Percentiles rank a stretch among this genome's conserved stretches.
Evolutionary conservation across 129 eudicot genomes (phyloP).

Genomic region (Tagetes erecta): DNA sequence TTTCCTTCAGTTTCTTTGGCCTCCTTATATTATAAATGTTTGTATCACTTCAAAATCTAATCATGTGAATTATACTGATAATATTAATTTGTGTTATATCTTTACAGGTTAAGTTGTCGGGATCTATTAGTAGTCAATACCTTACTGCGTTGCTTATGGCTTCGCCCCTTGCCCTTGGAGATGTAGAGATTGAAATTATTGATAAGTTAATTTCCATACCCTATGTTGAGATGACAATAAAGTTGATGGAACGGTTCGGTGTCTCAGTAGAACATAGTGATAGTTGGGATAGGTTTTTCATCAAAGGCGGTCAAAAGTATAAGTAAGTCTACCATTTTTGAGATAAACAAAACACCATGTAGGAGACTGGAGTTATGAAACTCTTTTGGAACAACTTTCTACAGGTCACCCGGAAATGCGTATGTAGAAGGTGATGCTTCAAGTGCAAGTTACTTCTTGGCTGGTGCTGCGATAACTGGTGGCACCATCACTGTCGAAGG

Average conservation of each 20-base stretch:
- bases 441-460: conserved; percentile 97
- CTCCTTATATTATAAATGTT: neutral
- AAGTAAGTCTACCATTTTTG: conserved; percentile 56
- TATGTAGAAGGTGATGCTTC: conserved; percentile 98
- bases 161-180: conserved; percentile 90
- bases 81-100: conserved; percentile 17
- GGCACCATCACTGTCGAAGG: conserved; percentile 98
- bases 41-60: neutral
- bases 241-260: conserved; percentile 96
- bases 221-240: conserved; percentile 95
- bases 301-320: conserved; percentile 91
- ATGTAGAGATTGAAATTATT: conserved; percentile 86
- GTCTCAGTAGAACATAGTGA: conserved; percentile 76
- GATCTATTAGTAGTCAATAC: conserved; percentile 95
- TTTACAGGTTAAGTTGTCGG: conserved; percentile 89
- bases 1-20: neutral
- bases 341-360: neutral
- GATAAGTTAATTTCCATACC: conserved; percentile 90
- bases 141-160: conserved; percentile 96
- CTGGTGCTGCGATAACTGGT: conserved; percentile 96
- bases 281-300: conserved; percentile 82
- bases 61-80: neutral
- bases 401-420: conserved; percentile 95
- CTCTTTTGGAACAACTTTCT: conserved; percentile 14
- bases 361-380: conserved; percentile 12